Base-by-base conservation (phyloP, 2,329 filamentous ascomycete genomes). In the Neospermospora avenae region DNA sequence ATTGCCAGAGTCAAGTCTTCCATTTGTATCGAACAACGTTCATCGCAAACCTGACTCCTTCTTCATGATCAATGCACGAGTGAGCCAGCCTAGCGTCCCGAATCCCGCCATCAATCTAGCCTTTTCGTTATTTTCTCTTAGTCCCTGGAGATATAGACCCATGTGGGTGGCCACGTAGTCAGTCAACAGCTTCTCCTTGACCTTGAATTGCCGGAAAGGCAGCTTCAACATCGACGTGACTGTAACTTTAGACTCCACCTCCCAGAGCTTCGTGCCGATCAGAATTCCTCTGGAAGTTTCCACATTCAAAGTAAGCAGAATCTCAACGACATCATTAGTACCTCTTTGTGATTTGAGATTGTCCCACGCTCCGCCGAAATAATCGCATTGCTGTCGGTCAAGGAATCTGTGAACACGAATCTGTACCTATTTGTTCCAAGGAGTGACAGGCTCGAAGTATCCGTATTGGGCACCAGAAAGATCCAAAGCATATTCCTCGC, bases 391-490 rank as follows among this genome's bases (percentile, higher is more conserved):
- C 2, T 34, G 24, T 13, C 24, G 37, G 22, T 7, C 3, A 10
- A 35, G 10, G 18, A 46, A 7, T 5, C 7, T 22, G 16, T 20
- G n/a, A 14, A 55, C 24, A 25, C 58, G 45, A 3, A n/a, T 45
- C 4, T 28, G 11, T 1, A 31, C 1, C 14, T 59, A 64, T 7
- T 52, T 18, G 1, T 11, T 22, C 44, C 28, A 63, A 16, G 53
- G 56, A 2, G 37, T 54, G 1, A 65, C 55, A 0, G 63, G 54
- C 3, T 59, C 28, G 14, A 57, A 57, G n/a, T 55, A 63, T 2
- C 64, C 63, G 22, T 53, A 62, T 25, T 65, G 59, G 7, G 63
- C 61, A 13, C 63, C 22, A 3, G 59, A 20, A 8, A 65, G 34
- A 28, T 64, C 65, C 3, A 67, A 11, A 16, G 41, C 37, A 35